Percentiles rank a stretch among this genome's conserved stretches.
Conservation (phyloP, 345 rosid species). For the Geranium brycei region DNA sequence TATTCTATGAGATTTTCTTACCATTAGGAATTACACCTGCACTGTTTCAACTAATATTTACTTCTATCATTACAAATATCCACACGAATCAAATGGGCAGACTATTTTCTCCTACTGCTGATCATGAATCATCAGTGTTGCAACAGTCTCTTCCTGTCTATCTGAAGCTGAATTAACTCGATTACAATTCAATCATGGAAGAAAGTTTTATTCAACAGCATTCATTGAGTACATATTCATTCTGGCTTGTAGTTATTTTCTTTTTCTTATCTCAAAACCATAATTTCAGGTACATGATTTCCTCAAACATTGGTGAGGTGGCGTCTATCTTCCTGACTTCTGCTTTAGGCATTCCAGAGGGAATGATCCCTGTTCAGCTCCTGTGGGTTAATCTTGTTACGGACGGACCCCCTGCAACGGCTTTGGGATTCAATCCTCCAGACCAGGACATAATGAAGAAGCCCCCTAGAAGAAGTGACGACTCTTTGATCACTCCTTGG, state of each 20-base stretch:
- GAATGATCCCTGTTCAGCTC: constrained; percentile 98
- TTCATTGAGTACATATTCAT: not conserved
- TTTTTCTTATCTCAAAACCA: not conserved
- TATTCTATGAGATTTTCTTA: too few species aligned
- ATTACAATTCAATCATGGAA: too few species aligned
- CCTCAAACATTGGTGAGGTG: constrained; percentile 97
- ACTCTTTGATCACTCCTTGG: constrained; percentile 86
- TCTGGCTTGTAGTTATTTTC: not conserved
- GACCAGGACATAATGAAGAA: constrained; percentile 89
- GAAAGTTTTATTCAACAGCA: not conserved
- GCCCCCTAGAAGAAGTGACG: constrained; percentile 86
- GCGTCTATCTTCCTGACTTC: constrained; percentile 90
- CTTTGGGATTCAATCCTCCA: constrained; percentile 93
- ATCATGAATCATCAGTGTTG: not conserved
- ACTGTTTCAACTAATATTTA: not conserved
- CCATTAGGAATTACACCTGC: not conserved
- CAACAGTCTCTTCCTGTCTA: too few species aligned
- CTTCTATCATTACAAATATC: too few species aligned
- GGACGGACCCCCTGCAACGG: constrained; percentile 98
- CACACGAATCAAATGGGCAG: too few species aligned
- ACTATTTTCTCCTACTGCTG: not conserved
- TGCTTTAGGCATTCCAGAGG: constrained; percentile 97
- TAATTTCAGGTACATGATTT: constrained; percentile 83
- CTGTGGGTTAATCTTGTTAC: constrained; percentile 99
- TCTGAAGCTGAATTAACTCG: too few species aligned